Conservation (phyloP, 2,329 filamentous ascomycete species). For the Aureobasidium musti region DNA sequence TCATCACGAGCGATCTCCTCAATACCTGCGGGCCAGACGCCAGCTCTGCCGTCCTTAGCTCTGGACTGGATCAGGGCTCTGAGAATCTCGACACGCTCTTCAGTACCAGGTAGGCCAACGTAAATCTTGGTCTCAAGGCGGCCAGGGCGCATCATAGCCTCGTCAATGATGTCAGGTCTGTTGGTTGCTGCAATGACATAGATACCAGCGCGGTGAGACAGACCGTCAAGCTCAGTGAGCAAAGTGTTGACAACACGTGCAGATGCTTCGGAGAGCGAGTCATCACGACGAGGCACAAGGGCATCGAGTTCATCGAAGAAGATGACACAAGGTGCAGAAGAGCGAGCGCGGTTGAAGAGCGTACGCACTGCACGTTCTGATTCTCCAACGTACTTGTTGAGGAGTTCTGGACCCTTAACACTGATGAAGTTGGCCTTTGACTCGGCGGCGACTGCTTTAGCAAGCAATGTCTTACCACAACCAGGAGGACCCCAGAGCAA, state of each 20-base stretch:
- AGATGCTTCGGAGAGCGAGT: conserved; percentile 74
- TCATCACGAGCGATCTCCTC: conserved; percentile 62
- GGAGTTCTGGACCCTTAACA: conserved; percentile 90
- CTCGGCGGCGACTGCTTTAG: conserved; percentile 94
- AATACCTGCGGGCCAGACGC: conserved; percentile 28
- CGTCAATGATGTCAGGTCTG: conserved; percentile 92
- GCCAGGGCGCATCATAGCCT: conserved; percentile 89
- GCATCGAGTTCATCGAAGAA: conserved; percentile 99
- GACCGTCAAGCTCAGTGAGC: conserved; percentile 89
- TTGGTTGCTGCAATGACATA: conserved; percentile 97
- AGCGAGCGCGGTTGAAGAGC: conserved; percentile 84
- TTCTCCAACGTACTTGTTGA: conserved; percentile 98
- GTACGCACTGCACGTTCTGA: conserved; percentile 90
- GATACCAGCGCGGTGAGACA: conserved; percentile 76
- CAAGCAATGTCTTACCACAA: conserved; percentile 93
- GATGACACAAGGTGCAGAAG: conserved; percentile 86
- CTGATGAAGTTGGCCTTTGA: conserved; percentile 97
- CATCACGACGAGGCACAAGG: conserved; percentile 80
- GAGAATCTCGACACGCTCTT: conserved; percentile 84
- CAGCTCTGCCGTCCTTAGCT: conserved; percentile 49
- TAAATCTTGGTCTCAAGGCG: conserved; percentile 86
- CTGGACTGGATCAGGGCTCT: conserved; percentile 62
- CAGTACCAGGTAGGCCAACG: conserved; percentile 76
- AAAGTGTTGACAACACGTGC: conserved; percentile 92
- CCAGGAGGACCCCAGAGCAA: conserved; percentile 96